phyloP scores from a whole-genome alignment of 768 basidiomycete species.

The Scleroderma bovista region DNA sequence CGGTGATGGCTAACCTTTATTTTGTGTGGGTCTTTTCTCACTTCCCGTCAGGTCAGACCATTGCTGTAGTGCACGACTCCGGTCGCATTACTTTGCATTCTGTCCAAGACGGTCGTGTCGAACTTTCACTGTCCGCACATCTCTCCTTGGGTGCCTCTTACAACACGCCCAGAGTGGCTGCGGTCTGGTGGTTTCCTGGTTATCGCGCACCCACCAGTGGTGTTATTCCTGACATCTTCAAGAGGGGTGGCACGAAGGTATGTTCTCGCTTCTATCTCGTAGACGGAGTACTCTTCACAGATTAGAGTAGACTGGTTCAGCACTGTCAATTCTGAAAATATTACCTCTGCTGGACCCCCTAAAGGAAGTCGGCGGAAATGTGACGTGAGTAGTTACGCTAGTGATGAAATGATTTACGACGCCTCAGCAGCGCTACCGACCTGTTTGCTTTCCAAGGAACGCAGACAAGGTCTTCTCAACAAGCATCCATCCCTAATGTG shows the following conservation, averaged over 20 bases:
- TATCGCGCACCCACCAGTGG: slow-evolving; percentile 34
- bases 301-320: slow-evolving; percentile 64
- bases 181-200: slow-evolving; percentile 73
- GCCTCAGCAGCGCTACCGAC: slow-evolving; percentile 56
- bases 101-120: slow-evolving; percentile 65
- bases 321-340: slow-evolving; percentile 61
- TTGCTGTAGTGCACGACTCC: slow-evolving; percentile 69
- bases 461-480: slow-evolving; percentile 42
- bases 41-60: slow-evolving; percentile 48
- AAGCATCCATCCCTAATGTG: slow-evolving; percentile 46
- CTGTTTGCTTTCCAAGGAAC: slow-evolving; percentile 77
- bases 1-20: slow-evolving; percentile 38
- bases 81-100: slow-evolving; percentile 68
- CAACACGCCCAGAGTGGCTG: slow-evolving; percentile 32
- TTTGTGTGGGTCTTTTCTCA: slow-evolving; percentile 2
- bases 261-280: slow-evolving; percentile 14
- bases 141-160: slow-evolving; percentile 9
- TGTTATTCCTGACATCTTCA: slow-evolving; percentile 72
- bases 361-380: slow-evolving; percentile 58
- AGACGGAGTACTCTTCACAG: slow-evolving; percentile 8
- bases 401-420: slow-evolving; percentile 11
- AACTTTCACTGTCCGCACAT: slow-evolving; percentile 41
- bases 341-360: slow-evolving; percentile 70
- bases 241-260: slow-evolving; percentile 60
- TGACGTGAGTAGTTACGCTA: slow-evolving; percentile 47